Evolutionary conservation across 495 filamentous ascomycete genomes (phyloP).

Genomic region (Penicillium ochrochloron): DNA sequence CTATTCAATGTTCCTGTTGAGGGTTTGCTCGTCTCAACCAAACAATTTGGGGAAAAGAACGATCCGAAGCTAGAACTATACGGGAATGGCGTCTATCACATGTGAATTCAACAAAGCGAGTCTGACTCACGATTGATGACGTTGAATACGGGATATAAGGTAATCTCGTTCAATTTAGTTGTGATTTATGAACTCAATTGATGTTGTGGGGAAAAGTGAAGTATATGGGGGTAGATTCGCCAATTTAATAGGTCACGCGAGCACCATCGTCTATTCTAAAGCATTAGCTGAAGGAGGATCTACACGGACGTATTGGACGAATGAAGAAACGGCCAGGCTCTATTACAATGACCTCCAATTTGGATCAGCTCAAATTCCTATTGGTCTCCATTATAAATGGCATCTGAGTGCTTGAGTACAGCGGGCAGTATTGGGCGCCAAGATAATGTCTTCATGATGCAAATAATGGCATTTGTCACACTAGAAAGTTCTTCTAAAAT

Average conservation of each 20-base stretch:
- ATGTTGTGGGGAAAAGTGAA: neutral
- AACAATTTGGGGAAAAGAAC: neutral
- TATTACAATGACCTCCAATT: neutral
- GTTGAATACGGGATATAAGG: neutral
- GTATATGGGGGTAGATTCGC: neutral
- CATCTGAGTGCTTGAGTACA: too few species aligned
- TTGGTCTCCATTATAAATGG: neutral
- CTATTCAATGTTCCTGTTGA: neutral
- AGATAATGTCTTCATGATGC: too few species aligned
- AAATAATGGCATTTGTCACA: too few species aligned
- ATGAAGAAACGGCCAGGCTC: neutral
- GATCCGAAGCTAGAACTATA: slow-evolving; percentile 1
- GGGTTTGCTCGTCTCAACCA: neutral
- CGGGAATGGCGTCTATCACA: slow-evolving; percentile 10
- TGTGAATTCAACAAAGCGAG: slow-evolving; percentile 6
- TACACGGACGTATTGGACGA: neutral
- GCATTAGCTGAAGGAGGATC: neutral
- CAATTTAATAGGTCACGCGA: neutral
- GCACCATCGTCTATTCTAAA: neutral
- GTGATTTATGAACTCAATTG: neutral
- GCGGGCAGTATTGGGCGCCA: too few species aligned
- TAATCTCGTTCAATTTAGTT: neutral
- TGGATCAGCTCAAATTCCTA: neutral
- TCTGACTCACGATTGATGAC: slow-evolving; percentile 1
- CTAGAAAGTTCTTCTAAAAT: too few species aligned